Conservation (phyloP, 2,329 filamentous ascomycete genomes). For the Neoarthrinium moseri region DNA sequence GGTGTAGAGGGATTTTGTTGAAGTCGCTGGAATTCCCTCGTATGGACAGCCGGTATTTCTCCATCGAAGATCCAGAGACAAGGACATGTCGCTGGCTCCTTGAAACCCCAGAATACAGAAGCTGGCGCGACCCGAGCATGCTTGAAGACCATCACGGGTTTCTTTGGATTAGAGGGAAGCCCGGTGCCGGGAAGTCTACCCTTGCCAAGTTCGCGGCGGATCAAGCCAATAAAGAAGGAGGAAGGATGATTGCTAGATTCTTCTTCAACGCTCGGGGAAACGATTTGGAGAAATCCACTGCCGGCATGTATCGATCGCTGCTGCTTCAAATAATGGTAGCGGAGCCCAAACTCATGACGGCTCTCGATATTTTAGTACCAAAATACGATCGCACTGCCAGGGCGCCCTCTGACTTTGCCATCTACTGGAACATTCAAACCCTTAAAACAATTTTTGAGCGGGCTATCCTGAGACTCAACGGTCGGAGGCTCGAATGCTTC, state of each 20-base stretch:
- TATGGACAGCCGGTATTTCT: too few relatives aligned
- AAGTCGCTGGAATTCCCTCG: too few relatives aligned
- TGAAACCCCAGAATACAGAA: neutral
- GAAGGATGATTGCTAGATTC: constrained; percentile 28
- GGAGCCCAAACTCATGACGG: constrained; percentile 11
- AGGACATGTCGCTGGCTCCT: constrained; percentile 10
- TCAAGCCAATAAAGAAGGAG: neutral
- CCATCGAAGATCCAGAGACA: too few relatives aligned
- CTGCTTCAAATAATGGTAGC: constrained; percentile 40
- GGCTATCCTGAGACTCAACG: constrained; percentile 1
- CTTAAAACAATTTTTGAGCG: neutral
- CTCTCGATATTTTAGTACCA: too few relatives aligned
- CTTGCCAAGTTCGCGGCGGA: constrained; percentile 5
- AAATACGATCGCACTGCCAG: too few relatives aligned
- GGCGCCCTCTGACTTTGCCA: too few relatives aligned
- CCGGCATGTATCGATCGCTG: constrained; percentile 47
- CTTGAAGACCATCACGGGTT: neutral
- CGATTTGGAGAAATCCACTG: constrained; percentile 38
- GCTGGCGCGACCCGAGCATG: neutral
- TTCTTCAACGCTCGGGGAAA: constrained; percentile 48
- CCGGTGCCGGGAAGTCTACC: constrained; percentile 9
- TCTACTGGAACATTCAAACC: neutral
- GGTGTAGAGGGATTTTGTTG: too few relatives aligned
- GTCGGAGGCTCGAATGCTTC: neutral
- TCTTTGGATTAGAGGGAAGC: constrained; percentile 9